These are phyloP conservation scores for Paraurostyla sp. DNA, from an alignment of 73 alveolate species.

Conservation along the genomic window DNA sequence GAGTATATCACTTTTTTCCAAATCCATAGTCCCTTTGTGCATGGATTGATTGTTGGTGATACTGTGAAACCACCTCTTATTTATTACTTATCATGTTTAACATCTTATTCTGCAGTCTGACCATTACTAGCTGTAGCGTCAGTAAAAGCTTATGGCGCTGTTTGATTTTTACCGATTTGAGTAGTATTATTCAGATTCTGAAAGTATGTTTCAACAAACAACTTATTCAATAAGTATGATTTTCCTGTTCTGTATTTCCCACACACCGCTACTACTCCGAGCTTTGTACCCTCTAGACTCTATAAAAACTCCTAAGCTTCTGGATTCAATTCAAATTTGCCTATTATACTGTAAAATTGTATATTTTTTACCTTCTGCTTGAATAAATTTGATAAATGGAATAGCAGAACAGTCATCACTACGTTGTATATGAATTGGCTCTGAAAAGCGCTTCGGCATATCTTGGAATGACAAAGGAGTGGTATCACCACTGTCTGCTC, in stretches of 20 bases:
- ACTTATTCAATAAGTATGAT: slow-evolving; percentile 71
- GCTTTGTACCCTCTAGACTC: slow-evolving; percentile 25
- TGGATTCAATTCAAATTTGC: slow-evolving; percentile 36
- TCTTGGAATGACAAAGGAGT: slow-evolving; percentile 19
- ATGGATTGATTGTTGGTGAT: slow-evolving; percentile 91
- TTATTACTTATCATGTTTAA: no score
- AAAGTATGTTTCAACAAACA: slow-evolving; percentile 46
- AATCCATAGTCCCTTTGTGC: slow-evolving; percentile 92
- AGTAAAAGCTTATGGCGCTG: slow-evolving; percentile 25
- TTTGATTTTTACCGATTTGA: background rate
- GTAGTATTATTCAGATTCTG: background rate
- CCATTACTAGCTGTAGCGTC: no score
- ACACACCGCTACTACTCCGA: slow-evolving; percentile 76
- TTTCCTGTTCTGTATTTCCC: slow-evolving; percentile 88
- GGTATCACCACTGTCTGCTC: slow-evolving; percentile 25
- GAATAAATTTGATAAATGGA: slow-evolving; percentile 46
- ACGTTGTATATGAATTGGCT: background rate
- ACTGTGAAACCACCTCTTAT: slow-evolving; percentile 86
- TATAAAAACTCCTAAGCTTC: slow-evolving; percentile 49
- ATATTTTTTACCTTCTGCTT: slow-evolving; percentile 1
- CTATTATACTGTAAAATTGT: background rate
- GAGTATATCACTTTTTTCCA: slow-evolving; percentile 89
- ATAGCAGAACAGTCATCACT: slow-evolving; percentile 28
- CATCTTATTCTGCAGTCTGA: no score
- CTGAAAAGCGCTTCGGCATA: background rate